These are phyloP conservation scores for Aureobasidium sp. DNA, from an alignment of 2,329 filamentous ascomycete species.

Conservation along the genomic window DNA sequence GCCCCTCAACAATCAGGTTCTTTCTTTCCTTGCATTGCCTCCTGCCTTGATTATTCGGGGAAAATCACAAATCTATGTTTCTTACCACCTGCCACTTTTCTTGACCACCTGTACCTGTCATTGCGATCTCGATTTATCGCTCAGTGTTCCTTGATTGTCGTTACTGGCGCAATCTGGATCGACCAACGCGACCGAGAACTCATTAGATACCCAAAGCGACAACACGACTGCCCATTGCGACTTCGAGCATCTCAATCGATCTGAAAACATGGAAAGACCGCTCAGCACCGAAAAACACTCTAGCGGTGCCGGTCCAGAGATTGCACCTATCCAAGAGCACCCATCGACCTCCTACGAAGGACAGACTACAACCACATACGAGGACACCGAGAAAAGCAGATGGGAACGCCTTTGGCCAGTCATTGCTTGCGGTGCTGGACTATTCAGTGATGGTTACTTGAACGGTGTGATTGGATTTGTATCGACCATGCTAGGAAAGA, in stretches of 20 bases:
- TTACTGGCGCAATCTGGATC: too few species aligned
- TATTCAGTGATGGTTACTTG: conserved; percentile 88
- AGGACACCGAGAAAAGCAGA: conserved; percentile 19
- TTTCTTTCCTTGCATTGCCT: neutral
- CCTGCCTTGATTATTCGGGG: neutral
- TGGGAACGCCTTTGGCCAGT: conserved; percentile 60
- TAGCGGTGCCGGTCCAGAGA: neutral
- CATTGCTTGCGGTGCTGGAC: conserved; percentile 79
- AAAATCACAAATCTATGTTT: neutral
- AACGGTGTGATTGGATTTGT: conserved; percentile 89
- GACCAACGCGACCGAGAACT: neutral
- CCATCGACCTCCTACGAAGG: neutral
- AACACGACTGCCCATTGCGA: neutral
- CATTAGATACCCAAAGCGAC: neutral
- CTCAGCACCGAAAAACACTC: neutral
- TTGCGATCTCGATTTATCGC: neutral
- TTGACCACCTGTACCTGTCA: neutral
- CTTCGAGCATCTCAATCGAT: neutral
- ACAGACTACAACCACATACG: neutral
- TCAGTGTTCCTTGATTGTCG: neutral
- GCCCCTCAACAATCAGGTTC: neutral
- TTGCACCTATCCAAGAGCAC: conserved; percentile 2
- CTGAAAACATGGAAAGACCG: neutral
- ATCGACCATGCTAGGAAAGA: conserved; percentile 61
- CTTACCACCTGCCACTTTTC: neutral